A percentile compares a stretch with the other conserved stretches of the same genome.
Conservation (phyloP, 2,329 filamentous ascomycete species). For the Boeremia lycopersici region DNA sequence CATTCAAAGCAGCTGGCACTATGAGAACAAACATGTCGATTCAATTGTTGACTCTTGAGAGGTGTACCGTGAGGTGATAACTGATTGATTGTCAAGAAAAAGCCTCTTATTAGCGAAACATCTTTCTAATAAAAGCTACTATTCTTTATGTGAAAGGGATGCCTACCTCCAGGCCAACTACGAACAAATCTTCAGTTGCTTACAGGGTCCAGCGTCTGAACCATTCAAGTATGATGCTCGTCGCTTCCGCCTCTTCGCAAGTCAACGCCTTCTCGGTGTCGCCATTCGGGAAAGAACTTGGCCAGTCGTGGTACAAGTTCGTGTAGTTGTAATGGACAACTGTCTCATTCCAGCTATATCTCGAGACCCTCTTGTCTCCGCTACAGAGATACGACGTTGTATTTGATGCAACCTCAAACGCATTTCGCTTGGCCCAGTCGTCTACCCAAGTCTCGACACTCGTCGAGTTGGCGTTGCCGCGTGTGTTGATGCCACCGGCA, state of each 20-base stretch:
- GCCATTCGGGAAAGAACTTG: conserved; percentile 38
- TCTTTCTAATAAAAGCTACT: not conserved
- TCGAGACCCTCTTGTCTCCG: conserved; percentile 34
- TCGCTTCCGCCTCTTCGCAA: conserved; percentile 39
- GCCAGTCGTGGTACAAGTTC: conserved; percentile 52
- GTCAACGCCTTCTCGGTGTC: conserved; percentile 35
- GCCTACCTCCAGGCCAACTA: too few species aligned
- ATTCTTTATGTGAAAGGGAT: too few species aligned
- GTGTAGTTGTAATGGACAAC: conserved; percentile 49
- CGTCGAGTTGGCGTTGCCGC: conserved; percentile 26
- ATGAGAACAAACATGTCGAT: too few species aligned
- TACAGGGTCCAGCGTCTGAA: conserved; percentile 37
- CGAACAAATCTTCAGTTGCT: not conserved
- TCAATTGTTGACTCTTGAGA: too few species aligned
- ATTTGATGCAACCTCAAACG: conserved; percentile 33
- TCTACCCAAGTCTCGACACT: conserved; percentile 40
- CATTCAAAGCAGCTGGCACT: too few species aligned
- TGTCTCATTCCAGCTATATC: conserved; percentile 36
- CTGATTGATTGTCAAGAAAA: too few species aligned
- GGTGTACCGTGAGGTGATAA: too few species aligned
- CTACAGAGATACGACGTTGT: conserved; percentile 37
- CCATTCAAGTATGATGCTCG: conserved; percentile 41
- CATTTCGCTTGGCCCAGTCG: conserved; percentile 48
- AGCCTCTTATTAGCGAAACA: not conserved
- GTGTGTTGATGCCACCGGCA: conserved; percentile 39